A percentile compares a stretch with the other conserved stretches of the same genome.
These are phyloP conservation scores for Umbellularia californica DNA, from an alignment of 164 flowering plant genomes.

Conservation along the genomic window DNA sequence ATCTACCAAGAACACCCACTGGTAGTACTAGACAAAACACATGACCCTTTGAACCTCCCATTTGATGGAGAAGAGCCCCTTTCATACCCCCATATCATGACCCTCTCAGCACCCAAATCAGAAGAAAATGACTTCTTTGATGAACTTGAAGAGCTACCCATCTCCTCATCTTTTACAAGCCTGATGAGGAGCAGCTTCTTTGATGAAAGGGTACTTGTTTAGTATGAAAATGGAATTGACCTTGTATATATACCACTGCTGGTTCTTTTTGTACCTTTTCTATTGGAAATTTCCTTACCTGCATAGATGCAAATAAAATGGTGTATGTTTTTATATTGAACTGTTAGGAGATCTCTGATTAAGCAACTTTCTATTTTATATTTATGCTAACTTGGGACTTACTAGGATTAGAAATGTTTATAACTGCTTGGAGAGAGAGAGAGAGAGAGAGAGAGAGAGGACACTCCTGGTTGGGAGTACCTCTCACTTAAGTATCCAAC, in stretches of 20 bases:
- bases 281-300: not conserved
- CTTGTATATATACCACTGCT: not conserved
- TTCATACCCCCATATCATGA: conserved; percentile 28
- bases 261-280: not conserved
- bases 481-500: too few relatives aligned
- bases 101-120: conserved; percentile 34
- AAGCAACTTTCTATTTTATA: too few relatives aligned
- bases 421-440: too few relatives aligned
- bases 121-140: conserved; percentile 78
- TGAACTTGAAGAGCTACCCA: conserved; percentile 80
- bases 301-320: not conserved
- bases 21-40: conserved; percentile 3
- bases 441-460: too few relatives aligned
- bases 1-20: conserved; percentile 23
- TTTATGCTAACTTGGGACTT: too few relatives aligned
- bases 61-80: conserved; percentile 50
- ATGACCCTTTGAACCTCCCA: conserved; percentile 17
- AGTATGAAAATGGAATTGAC: not conserved
- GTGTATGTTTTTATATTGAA: not conserved
- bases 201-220: conserved; percentile 55
- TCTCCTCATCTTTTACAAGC: conserved; percentile 47
- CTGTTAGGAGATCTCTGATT: too few relatives aligned
- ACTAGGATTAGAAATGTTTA: too few relatives aligned
- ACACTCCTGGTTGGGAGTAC: too few relatives aligned
- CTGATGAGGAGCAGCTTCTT: conserved; percentile 46